Percentiles rank a stretch among this genome's conserved stretches.
Conservation (phyloP, 2,329 filamentous ascomycete species). For the Calonectria pteridis region DNA sequence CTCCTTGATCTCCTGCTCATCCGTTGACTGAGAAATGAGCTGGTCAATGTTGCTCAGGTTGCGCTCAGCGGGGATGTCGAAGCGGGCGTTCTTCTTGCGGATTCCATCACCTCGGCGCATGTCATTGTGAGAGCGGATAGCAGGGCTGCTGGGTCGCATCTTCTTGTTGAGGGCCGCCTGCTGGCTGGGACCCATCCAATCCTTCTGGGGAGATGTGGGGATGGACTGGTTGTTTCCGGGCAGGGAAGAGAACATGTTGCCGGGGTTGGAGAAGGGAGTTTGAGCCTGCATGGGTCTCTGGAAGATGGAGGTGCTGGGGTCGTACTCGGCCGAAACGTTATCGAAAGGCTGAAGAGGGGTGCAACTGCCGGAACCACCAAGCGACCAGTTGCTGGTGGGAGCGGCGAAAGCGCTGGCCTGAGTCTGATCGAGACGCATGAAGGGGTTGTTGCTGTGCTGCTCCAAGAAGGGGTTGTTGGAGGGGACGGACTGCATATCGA, state of each 20-base stretch:
- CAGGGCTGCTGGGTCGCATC: conserved; percentile 76
- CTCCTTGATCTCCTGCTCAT: conserved; percentile 96
- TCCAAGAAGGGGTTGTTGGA: conserved; percentile 75
- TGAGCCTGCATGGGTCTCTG: conserved; percentile 64
- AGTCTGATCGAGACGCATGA: conserved; percentile 71
- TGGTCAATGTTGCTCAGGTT: conserved; percentile 96
- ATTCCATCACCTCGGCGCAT: conserved; percentile 87
- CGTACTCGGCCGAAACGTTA: conserved; percentile 69
- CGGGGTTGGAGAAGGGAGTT: conserved; percentile 67
- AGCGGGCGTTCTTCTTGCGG: conserved; percentile 98
- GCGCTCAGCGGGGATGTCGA: conserved; percentile 94
- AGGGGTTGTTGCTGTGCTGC: conserved; percentile 72
- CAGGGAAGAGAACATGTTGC: conserved; percentile 66
- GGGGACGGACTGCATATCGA: conserved; percentile 73
- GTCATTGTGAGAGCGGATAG: conserved; percentile 81
- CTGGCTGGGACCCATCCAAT: conserved; percentile 62
- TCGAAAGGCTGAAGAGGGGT: conserved; percentile 79
- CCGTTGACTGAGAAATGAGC: conserved; percentile 86
- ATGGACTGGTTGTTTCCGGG: conserved; percentile 62
- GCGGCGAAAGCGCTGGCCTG: conserved; percentile 58
- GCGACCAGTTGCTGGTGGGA: conserved; percentile 68
- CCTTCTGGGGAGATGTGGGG: conserved; percentile 69
- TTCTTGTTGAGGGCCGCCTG: conserved; percentile 67
- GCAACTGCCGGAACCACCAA: conserved; percentile 76
- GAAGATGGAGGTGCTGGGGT: conserved; percentile 66